Evolutionary conservation across 108 stramenopile species (phyloP).

Genomic region (Bacterosira constricta): DNA sequence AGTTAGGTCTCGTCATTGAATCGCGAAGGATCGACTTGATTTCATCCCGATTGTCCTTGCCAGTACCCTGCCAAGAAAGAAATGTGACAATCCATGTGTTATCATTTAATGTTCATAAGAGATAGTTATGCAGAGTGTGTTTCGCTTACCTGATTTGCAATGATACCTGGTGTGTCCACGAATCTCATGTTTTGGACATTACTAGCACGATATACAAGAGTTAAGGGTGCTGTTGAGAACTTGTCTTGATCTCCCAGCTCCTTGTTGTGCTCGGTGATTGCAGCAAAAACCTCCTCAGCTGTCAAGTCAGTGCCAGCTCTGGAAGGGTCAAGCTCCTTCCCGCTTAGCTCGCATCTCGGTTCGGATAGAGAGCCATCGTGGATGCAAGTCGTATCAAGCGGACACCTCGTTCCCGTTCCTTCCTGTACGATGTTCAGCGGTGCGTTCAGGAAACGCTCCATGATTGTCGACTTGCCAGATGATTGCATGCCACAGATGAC

Average conservation of each 20-base stretch:
- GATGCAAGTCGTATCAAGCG: conserved; percentile 78
- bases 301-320: conserved; percentile 46
- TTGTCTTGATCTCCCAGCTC: conserved; percentile 57
- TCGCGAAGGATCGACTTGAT: conserved; percentile 72
- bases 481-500: conserved; percentile 83
- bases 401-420: conserved; percentile 81
- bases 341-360: conserved; percentile 63
- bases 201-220: conserved; percentile 60
- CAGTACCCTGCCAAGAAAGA: too few species aligned
- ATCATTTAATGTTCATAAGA: too few species aligned
- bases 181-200: conserved; percentile 82
- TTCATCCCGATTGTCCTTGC: conserved; percentile 72
- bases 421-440: conserved; percentile 79
- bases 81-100: too few species aligned
- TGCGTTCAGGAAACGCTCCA: conserved; percentile 77
- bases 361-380: conserved; percentile 48
- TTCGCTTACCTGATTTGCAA: conserved; percentile 51
- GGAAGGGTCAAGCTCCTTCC: conserved; percentile 54
- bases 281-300: conserved; percentile 63
- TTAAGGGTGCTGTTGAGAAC: conserved; percentile 61
- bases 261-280: conserved; percentile 67
- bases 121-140: too few species aligned
- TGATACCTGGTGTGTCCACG: conserved; percentile 68
- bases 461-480: conserved; percentile 74
- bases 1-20: conserved; percentile 64